These are phyloP conservation scores for Aspergillus neotritici DNA, from an alignment of 2,329 filamentous ascomycete genomes.

Conservation along the genomic window DNA sequence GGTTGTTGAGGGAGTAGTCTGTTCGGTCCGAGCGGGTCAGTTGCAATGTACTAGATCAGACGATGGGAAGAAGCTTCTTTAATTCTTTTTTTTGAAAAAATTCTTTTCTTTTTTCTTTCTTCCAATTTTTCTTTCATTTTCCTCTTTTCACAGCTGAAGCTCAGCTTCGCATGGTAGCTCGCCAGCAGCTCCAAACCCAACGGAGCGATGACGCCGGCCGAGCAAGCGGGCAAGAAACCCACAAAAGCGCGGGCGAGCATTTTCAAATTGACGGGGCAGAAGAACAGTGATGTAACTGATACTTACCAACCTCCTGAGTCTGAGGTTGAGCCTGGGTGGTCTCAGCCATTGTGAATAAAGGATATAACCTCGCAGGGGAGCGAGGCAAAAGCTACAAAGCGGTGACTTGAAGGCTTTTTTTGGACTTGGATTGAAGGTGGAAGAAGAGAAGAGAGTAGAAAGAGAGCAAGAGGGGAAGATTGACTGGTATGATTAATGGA, in stretches of 20 bases:
- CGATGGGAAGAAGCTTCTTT: neutral
- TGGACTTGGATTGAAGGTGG: neutral
- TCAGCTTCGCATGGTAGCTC: no score
- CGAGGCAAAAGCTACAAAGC: slow-evolving; percentile 10
- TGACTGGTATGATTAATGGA: neutral
- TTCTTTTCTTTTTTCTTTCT: neutral
- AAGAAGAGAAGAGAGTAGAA: no score
- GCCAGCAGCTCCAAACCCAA: neutral
- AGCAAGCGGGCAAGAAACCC: slow-evolving; percentile 23
- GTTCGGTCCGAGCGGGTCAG: slow-evolving; percentile 13
- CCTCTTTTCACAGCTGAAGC: neutral
- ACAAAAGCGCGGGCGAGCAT: slow-evolving; percentile 29
- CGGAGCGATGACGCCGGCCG: slow-evolving; percentile 13
- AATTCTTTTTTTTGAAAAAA: no score
- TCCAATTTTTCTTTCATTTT: neutral
- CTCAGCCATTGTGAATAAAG: slow-evolving; percentile 35
- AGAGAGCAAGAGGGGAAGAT: no score
- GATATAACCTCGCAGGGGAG: slow-evolving; percentile 20
- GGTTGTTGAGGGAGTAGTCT: slow-evolving; percentile 89
- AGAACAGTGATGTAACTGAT: slow-evolving; percentile 15
- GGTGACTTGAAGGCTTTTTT: neutral
- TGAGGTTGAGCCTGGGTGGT: slow-evolving; percentile 29
- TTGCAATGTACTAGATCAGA: slow-evolving; percentile 9
- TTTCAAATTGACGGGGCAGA: slow-evolving; percentile 21
- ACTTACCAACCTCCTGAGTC: slow-evolving; percentile 40